A percentile compares a stretch with the other conserved stretches of the same genome.
phyloP scores from a whole-genome alignment of 2,329 filamentous ascomycete genomes.

The Xylariaceae sp. region DNA sequence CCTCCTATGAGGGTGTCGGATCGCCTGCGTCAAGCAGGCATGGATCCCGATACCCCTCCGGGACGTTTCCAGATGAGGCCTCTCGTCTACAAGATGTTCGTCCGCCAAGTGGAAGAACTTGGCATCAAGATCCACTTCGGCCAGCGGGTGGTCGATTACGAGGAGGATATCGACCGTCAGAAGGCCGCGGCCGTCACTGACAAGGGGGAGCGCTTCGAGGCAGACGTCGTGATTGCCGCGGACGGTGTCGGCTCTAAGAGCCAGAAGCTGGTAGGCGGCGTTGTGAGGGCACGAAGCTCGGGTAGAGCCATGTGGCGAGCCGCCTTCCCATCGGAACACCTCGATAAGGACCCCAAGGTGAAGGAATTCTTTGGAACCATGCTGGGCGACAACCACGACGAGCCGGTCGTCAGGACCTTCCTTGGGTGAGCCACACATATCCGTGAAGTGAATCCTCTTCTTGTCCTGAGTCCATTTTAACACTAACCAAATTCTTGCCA shows the following conservation, averaged over 20 bases:
- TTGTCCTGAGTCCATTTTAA: too few species aligned
- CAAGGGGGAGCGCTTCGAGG: conserved; percentile 42
- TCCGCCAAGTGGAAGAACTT: conserved; percentile 41
- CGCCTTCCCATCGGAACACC: conserved; percentile 35
- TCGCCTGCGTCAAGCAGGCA: conserved; percentile 35
- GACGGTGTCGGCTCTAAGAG: conserved; percentile 44
- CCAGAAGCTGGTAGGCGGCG: conserved; percentile 37
- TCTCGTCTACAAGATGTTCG: conserved; percentile 50
- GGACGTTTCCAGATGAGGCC: conserved; percentile 52
- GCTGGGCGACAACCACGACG: conserved; percentile 35
- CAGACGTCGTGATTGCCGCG: conserved; percentile 43
- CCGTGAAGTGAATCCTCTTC: too few species aligned
- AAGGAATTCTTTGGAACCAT: conserved; percentile 37
- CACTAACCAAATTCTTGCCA: conserved; percentile 12
- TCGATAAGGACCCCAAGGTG: conserved; percentile 36
- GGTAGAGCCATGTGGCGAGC: conserved; percentile 41
- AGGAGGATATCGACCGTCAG: conserved; percentile 36
- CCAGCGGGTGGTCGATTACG: conserved; percentile 43
- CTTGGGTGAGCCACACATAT: conserved; percentile 36
- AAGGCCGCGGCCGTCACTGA: conserved; percentile 45
- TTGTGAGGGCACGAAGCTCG: conserved; percentile 37
- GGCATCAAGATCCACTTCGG: conserved; percentile 44
- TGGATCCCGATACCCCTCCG: conserved; percentile 41
- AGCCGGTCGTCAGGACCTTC: conserved; percentile 40
- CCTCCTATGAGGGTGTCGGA: conserved; percentile 44